phyloP scores from a whole-genome alignment of 768 basidiomycete genomes.

The Mycena capillaripes region DNA sequence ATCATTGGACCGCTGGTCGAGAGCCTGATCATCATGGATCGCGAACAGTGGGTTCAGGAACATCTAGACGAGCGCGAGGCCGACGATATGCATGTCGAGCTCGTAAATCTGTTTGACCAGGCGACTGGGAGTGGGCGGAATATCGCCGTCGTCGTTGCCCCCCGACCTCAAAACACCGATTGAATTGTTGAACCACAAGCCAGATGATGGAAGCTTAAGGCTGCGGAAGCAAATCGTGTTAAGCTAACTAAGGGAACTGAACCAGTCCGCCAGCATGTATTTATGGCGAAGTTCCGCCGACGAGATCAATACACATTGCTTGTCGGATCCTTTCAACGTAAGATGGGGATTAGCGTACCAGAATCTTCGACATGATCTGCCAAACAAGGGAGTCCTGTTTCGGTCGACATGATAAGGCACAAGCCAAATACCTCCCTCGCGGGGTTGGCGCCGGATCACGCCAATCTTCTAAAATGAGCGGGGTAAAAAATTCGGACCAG shows the following conservation, averaged over 20 bases:
- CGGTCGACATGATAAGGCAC: background rate
- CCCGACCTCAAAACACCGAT: slow-evolving; percentile 34
- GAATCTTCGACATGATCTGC: slow-evolving; percentile 35
- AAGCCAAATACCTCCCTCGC: background rate
- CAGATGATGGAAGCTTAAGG: background rate
- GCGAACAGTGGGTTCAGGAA: slow-evolving; percentile 69
- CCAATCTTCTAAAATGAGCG: background rate
- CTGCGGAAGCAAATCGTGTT: slow-evolving; percentile 19
- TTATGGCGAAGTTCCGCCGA: slow-evolving; percentile 29
- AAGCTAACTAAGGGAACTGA: slow-evolving; percentile 32
- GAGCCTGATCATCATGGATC: slow-evolving; percentile 73
- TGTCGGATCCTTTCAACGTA: slow-evolving; percentile 28
- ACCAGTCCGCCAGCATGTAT: slow-evolving; percentile 31
- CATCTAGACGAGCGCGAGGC: slow-evolving; percentile 42
- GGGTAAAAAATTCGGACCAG: background rate
- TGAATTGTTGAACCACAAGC: background rate
- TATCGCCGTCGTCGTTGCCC: slow-evolving; percentile 70
- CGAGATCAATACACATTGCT: slow-evolving; percentile 8
- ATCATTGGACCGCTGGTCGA: slow-evolving; percentile 79
- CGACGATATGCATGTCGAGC: slow-evolving; percentile 47
- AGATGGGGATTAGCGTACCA: slow-evolving; percentile 26
- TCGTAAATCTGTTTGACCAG: slow-evolving; percentile 83
- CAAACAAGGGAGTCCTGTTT: slow-evolving; percentile 28
- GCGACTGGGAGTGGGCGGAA: slow-evolving; percentile 80
- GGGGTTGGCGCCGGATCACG: too few species aligned